Conservation (phyloP, 192 early-diverging fungal genomes). For the Pilaira anomala region DNA sequence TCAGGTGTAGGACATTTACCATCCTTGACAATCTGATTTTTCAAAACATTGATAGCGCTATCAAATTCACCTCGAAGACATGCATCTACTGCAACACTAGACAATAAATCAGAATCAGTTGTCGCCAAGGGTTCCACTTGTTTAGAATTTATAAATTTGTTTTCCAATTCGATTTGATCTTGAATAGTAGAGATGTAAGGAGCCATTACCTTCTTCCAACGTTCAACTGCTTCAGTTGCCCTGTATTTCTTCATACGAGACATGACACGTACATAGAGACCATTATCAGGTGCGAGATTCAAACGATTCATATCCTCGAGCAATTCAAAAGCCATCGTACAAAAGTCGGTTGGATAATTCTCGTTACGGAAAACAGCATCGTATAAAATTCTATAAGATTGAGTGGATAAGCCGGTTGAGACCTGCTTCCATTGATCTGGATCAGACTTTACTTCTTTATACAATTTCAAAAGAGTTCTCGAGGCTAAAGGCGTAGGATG, state of each 20-base stretch:
- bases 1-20: slow-evolving; percentile 32
- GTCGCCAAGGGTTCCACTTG: not conserved
- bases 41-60: slow-evolving; percentile 20
- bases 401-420: not conserved
- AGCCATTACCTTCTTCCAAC: slow-evolving; percentile 22
- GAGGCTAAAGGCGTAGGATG: not conserved
- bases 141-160: not conserved
- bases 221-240: not conserved
- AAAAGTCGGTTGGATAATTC: not conserved
- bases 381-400: slow-evolving; percentile 14
- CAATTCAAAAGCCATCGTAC: slow-evolving; percentile 10
- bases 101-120: slow-evolving; percentile 20
- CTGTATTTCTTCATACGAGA: slow-evolving; percentile 19
- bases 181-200: slow-evolving; percentile 10
- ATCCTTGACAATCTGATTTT: slow-evolving; percentile 23
- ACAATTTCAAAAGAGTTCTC: not conserved
- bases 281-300: not conserved
- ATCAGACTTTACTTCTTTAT: slow-evolving; percentile 3
- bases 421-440: not conserved
- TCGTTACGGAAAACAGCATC: slow-evolving; percentile 18
- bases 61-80: slow-evolving; percentile 25
- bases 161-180: slow-evolving; percentile 9
- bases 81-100: slow-evolving; percentile 19
- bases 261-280: slow-evolving; percentile 18
- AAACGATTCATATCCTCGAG: slow-evolving; percentile 27